Evolutionary conservation across 2,329 filamentous ascomycete species (phyloP).

Genomic region (Hypoxylon sp.): DNA sequence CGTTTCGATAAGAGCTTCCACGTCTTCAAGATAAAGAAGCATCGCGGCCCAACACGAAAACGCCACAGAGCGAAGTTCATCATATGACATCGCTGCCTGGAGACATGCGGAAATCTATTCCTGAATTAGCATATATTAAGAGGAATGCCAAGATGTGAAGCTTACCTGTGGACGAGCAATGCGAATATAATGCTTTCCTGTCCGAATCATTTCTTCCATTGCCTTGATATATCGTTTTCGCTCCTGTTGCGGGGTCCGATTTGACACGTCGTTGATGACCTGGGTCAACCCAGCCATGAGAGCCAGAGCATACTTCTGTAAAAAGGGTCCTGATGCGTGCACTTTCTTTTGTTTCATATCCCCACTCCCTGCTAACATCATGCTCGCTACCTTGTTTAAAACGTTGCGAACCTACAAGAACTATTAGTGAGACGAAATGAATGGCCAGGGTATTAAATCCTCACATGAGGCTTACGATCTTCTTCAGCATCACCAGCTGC

Average conservation of each 20-base stretch:
- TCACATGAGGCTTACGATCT: constrained; percentile 70
- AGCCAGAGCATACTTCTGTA: constrained; percentile 87
- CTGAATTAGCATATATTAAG: constrained; percentile 46
- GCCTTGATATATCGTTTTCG: constrained; percentile 84
- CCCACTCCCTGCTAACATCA: constrained; percentile 59
- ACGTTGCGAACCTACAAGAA: constrained; percentile 62
- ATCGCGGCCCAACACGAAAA: constrained; percentile 89
- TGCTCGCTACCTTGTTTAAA: constrained; percentile 62
- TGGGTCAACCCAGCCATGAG: constrained; percentile 88
- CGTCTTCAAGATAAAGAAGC: constrained; percentile 82
- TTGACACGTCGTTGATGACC: constrained; percentile 77
- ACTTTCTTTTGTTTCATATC: constrained; percentile 64
- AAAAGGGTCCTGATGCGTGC: constrained; percentile 78
- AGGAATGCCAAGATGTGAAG: constrained; percentile 20
- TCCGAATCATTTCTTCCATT: constrained; percentile 87
- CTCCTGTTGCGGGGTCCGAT: constrained; percentile 72
- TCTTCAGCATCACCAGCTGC: constrained; percentile 78
- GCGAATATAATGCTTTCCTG: constrained; percentile 80
- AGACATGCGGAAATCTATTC: constrained; percentile 89
- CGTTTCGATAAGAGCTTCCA: constrained; percentile 85
- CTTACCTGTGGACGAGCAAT: constrained; percentile 87
- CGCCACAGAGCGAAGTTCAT: constrained; percentile 81
- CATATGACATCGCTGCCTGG: constrained; percentile 83
- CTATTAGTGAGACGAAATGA: constrained; percentile 49
- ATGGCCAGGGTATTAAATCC: constrained; percentile 47